These are phyloP conservation scores for Rhizophora apiculata DNA, from an alignment of 345 rosid species.

Conservation along the genomic window DNA sequence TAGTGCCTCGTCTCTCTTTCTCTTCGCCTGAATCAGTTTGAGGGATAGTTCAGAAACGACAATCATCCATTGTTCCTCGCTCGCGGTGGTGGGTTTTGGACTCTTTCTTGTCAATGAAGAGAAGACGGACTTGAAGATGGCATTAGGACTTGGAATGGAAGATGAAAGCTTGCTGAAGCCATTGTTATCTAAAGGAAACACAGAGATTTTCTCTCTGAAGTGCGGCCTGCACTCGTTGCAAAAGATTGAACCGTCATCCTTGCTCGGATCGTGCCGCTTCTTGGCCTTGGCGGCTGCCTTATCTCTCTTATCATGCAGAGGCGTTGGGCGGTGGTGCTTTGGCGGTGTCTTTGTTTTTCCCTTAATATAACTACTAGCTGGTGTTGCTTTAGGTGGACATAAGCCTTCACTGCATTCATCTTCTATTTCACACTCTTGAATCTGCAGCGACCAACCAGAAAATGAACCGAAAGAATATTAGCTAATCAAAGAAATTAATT, in stretches of 20 bases:
- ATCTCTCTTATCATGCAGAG: constrained; percentile 48
- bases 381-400: constrained; percentile 1
- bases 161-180: constrained; percentile 40
- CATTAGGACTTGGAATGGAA: constrained; percentile 71
- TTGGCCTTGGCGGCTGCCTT: constrained; percentile 24
- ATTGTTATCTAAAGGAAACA: constrained; percentile 70
- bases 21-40: constrained; percentile 69
- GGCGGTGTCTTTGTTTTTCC: constrained; percentile 26
- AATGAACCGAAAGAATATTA: not conserved
- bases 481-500: not conserved
- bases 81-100: constrained; percentile 45
- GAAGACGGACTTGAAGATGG: constrained; percentile 61
- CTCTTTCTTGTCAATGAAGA: constrained; percentile 63
- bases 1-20: constrained; percentile 77
- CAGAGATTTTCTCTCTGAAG: constrained; percentile 72
- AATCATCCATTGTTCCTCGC: constrained; percentile 73
- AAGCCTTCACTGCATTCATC: constrained; percentile 27
- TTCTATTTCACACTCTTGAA: constrained; percentile 68
- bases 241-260: constrained; percentile 45
- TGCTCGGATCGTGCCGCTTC: constrained; percentile 38
- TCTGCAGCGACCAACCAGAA: constrained; percentile 39
- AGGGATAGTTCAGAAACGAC: constrained; percentile 81
- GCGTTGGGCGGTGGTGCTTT: constrained; percentile 45
- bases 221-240: constrained; percentile 86
- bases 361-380: not conserved